A percentile compares a stretch with the other conserved stretches of the same genome.
Conservation (phyloP, 306 rosid species). For the Rubus idaeus region DNA sequence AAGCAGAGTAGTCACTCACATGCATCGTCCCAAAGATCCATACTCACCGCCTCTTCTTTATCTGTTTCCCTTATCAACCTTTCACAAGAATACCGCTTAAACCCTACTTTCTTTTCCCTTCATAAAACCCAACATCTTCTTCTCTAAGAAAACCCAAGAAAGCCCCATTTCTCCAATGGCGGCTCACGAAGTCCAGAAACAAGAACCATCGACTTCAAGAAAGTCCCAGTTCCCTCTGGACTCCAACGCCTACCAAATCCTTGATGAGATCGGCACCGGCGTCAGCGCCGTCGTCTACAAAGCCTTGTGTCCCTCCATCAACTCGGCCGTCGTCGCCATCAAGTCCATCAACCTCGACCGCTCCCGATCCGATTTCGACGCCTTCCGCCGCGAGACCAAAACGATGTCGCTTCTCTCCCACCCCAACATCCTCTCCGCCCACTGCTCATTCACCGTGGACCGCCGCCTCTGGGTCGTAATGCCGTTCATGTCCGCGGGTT, state of each 20-base stretch:
- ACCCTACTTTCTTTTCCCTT: not conserved
- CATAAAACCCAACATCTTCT: not conserved
- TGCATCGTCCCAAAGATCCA: constrained; percentile 18
- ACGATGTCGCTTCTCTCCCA: constrained; percentile 53
- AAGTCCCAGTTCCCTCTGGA: constrained; percentile 54
- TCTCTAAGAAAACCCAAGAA: not conserved
- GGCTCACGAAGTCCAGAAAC: constrained; percentile 7
- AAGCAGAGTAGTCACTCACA: constrained; percentile 9
- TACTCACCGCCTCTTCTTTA: not conserved
- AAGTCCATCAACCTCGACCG: constrained; percentile 63
- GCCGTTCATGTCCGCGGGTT: constrained; percentile 70
- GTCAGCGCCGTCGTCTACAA: constrained; percentile 58
- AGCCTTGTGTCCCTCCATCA: constrained; percentile 52
- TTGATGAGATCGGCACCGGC: constrained; percentile 51
- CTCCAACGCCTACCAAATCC: constrained; percentile 33
- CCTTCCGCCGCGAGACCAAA: constrained; percentile 44
- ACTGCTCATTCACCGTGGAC: constrained; percentile 58
- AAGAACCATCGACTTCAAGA: constrained; percentile 1
- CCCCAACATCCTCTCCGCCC: constrained; percentile 57
- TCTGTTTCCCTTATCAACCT: not conserved
- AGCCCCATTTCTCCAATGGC: not conserved
- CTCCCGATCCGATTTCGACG: constrained; percentile 40
- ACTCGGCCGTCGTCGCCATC: constrained; percentile 55
- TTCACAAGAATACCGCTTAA: constrained; percentile 23
- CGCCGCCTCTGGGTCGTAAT: constrained; percentile 68